These are phyloP conservation scores for Heliamphora exappendiculata DNA, from an alignment of 148 eudicot species.

Conservation along the genomic window DNA sequence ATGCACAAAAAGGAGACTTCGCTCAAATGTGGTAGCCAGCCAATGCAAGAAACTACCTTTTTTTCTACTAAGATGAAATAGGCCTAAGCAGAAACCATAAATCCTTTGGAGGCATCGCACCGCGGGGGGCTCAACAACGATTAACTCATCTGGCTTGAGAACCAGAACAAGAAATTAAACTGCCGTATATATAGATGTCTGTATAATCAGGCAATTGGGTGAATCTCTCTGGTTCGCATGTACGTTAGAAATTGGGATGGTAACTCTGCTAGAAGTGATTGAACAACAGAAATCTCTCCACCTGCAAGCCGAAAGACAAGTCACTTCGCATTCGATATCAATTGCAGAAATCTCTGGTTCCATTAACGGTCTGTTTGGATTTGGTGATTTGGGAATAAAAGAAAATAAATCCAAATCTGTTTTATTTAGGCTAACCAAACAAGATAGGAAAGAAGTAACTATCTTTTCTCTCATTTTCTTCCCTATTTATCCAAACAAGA, in stretches of 20 bases:
- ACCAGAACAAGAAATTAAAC: slow-evolving; percentile 7
- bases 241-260: slow-evolving; percentile 84
- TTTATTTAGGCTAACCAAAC: too few relatives aligned
- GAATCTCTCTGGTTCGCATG: slow-evolving; percentile 71
- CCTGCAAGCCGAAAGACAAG: slow-evolving; percentile 40
- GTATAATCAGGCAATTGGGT: slow-evolving; percentile 38
- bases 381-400: not conserved
- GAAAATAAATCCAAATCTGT: not conserved
- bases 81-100: not conserved
- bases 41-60: slow-evolving; percentile 9
- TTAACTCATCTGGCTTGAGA: not conserved
- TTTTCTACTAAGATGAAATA: slow-evolving; percentile 8
- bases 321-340: not conserved
- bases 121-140: slow-evolving; percentile 5
- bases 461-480: too few relatives aligned
- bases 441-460: too few relatives aligned
- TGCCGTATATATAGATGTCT: slow-evolving; percentile 28
- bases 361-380: too few relatives aligned
- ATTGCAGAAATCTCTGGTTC: not conserved
- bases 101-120: not conserved
- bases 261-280: slow-evolving; percentile 83
- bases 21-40: not conserved
- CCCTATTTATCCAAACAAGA: too few relatives aligned
- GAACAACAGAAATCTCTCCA: slow-evolving; percentile 76
- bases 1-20: slow-evolving; percentile 5